A percentile compares a stretch with the other conserved stretches of the same genome.
Evolutionary conservation across 495 filamentous ascomycete genomes (phyloP).

Genomic region (Hypoxylon trugodes): DNA sequence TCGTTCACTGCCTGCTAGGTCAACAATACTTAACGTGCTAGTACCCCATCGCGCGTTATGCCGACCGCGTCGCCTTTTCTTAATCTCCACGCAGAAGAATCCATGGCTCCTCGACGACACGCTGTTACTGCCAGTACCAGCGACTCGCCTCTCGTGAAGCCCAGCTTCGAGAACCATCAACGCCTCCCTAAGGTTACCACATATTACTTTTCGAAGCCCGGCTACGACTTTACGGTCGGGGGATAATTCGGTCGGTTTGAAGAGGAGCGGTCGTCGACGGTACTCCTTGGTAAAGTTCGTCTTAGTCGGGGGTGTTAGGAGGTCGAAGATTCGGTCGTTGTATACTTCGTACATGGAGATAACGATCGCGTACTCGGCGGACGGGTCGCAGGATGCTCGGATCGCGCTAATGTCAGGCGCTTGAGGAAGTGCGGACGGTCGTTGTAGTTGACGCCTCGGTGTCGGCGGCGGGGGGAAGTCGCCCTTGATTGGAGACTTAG

Average conservation of each 20-base stretch:
- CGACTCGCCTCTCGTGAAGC: constrained; percentile 84
- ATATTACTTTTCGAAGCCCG: constrained; percentile 89
- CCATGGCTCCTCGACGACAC: constrained; percentile 91
- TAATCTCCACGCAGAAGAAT: constrained; percentile 95
- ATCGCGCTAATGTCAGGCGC: constrained; percentile 78
- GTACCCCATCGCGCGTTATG: constrained; percentile 73
- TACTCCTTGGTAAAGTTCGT: constrained; percentile 68
- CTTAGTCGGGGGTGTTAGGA: constrained; percentile 68
- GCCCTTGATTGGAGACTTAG: constrained; percentile 54
- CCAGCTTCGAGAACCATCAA: constrained; percentile 91
- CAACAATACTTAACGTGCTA: constrained; percentile 86
- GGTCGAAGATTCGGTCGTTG: constrained; percentile 96
- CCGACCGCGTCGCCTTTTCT: constrained; percentile 73
- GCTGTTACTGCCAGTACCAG: constrained; percentile 88
- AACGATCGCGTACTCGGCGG: constrained; percentile 85
- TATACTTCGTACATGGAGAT: constrained; percentile 99
- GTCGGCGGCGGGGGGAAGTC: constrained; percentile 55
- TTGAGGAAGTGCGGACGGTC: constrained; percentile 71
- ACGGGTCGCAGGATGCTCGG: constrained; percentile 69
- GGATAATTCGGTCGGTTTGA: constrained; percentile 86
- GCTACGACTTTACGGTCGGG: constrained; percentile 91
- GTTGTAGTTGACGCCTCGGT: constrained; percentile 66
- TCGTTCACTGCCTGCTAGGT: constrained; percentile 93
- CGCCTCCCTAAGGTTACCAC: constrained; percentile 84
- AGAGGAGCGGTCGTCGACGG: constrained; percentile 77